Evolutionary conservation across 2,329 filamentous ascomycete genomes (phyloP).

Genomic region (Phialocephala subalpina): DNA sequence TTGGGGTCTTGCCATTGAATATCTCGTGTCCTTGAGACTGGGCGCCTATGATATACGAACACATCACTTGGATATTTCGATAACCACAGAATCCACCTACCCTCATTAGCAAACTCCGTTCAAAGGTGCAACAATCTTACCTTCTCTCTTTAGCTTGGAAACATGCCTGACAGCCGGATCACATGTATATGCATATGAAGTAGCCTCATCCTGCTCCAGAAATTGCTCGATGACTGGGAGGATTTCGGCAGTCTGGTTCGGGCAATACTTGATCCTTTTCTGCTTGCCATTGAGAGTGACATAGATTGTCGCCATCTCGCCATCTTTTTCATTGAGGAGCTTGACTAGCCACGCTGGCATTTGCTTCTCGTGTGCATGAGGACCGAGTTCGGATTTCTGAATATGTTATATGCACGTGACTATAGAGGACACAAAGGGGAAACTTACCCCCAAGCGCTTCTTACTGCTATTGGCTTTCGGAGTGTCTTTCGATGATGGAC

Average conservation of each 20-base stretch:
- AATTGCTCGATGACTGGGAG: conserved; percentile 69
- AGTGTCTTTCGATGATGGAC: conserved; percentile 4
- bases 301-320: conserved; percentile 63
- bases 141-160: conserved; percentile 81
- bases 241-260: conserved; percentile 60
- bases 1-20: conserved; percentile 71
- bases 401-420: conserved; percentile 30
- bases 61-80: conserved; percentile 91
- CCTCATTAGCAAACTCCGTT: conserved; percentile 11
- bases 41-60: conserved; percentile 76
- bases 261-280: conserved; percentile 49
- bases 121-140: conserved; percentile 45
- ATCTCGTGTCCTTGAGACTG: conserved; percentile 62
- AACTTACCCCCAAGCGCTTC: conserved; percentile 45
- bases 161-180: conserved; percentile 79
- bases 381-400: conserved; percentile 69
- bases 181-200: conserved; percentile 80
- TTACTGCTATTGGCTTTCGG: conserved; percentile 19
- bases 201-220: conserved; percentile 68
- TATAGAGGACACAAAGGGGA: conserved; percentile 7
- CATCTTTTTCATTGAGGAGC: conserved; percentile 64
- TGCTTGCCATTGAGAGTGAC: conserved; percentile 53
- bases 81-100: conserved; percentile 92
- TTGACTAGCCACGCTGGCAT: conserved; percentile 76
- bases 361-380: conserved; percentile 74